A percentile compares a stretch with the other conserved stretches of the same genome.
Conservation (phyloP, 306 rosid genomes). For the Vigna unguiculata region DNA sequence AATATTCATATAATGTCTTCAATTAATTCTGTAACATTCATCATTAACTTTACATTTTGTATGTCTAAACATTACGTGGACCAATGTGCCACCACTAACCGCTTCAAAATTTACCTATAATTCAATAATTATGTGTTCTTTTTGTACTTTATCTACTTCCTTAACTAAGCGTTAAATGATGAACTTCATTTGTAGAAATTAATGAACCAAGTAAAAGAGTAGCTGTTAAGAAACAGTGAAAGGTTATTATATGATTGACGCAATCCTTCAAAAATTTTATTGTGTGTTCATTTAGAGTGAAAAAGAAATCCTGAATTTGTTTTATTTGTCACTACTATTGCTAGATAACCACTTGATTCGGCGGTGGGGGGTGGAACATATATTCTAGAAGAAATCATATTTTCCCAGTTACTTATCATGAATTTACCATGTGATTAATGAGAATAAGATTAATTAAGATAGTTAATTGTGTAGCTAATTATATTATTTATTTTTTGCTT, state of each 20-base stretch:
- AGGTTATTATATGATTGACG: not conserved
- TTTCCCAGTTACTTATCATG: not conserved
- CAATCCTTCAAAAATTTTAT: not conserved
- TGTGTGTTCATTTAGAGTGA: not conserved
- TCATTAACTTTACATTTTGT: slow-evolving; percentile 51
- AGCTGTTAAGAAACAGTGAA: slow-evolving; percentile 11
- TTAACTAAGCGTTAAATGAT: slow-evolving; percentile 55
- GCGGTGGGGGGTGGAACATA: not conserved
- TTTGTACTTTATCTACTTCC: slow-evolving; percentile 55
- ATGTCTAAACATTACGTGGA: slow-evolving; percentile 48
- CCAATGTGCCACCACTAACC: slow-evolving; percentile 48
- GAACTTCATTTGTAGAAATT: slow-evolving; percentile 49
- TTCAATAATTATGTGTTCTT: slow-evolving; percentile 57
- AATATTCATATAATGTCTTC: slow-evolving; percentile 59
- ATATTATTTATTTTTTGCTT: not conserved
- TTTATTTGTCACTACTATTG: not conserved
- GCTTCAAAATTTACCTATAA: slow-evolving; percentile 43
- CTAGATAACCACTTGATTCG: not conserved
- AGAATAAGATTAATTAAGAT: too few species aligned
- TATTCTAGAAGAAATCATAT: not conserved
- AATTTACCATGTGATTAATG: not conserved
- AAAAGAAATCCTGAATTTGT: not conserved
- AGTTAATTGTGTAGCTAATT: not conserved
- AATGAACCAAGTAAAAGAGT: slow-evolving; percentile 37
- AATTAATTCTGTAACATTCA: slow-evolving; percentile 55